Evolutionary conservation across 768 basidiomycete species (phyloP), one percentile per base, ranked within the genome.

Genomic region (Guyanaporus albipodus): DNA sequence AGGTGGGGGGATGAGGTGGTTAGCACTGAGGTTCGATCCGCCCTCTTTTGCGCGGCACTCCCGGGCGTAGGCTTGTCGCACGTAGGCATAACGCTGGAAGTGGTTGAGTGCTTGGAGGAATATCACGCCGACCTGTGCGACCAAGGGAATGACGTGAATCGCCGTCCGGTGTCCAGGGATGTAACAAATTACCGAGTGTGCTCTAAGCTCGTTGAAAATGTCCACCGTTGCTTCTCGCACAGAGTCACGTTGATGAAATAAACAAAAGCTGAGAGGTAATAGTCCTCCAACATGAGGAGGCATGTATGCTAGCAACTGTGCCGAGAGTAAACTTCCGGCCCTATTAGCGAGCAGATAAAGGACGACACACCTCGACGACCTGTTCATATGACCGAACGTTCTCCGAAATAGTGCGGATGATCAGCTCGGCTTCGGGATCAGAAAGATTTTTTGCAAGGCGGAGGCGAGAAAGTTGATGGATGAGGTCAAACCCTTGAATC

Each of bases 61-160:
- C 28, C 77, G 74, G 12, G 79, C 79, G 60, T 87, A 78, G 0
- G 88, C 89, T 62, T 89, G 85, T 35, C 91, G 79, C 21, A 89
- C 81, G 58, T 91, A 94, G 0, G 92, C 87, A 48, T 90, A 87
- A 4, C 88, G 81, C 59, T 92, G 90, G 63, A 94, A 95, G 56
- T 89, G 85, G 61, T 93, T 95, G 21, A 95, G 74, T 9, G 79
- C 71, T 60, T 87, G 82, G 28, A 94, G 67, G 60, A 84, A 90
- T 43, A 86, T 72, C 17, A 83, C 76, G 0, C 92, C 91, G 46
- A 91, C 79, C 91, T 93, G 57, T 91, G 57, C 49, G 41, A 11
- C 10, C 26, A 9, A 26, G 19, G 48, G 41, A 27, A 27, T 27
- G 44, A 23, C 5, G 27, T 49, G 35, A 57, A 38, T 41, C 2